Evolutionary conservation across 2,329 filamentous ascomycete species (phyloP), one percentile per base, ranked within the genome.

Genomic region (Xylaria arbuscula): DNA sequence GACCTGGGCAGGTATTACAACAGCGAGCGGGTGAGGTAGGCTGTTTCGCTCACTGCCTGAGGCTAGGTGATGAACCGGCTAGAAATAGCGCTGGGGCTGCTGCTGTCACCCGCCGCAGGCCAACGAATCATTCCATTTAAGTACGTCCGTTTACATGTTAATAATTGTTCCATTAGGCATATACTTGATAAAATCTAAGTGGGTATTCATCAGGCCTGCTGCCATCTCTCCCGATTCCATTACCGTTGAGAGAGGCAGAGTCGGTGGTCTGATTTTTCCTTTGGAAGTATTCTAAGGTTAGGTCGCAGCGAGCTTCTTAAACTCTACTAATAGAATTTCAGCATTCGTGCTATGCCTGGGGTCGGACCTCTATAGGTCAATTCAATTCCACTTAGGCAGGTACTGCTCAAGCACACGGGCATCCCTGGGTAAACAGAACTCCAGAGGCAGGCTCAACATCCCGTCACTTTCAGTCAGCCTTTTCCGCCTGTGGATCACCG

Each of bases 281-380:
- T 28, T 36, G 13, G 13, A 9, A 40, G 9, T 40, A 42, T 42
- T 38, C n/a, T n/a, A n/a, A n/a, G n/a, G 8, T 60, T 55, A 66
- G 28, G 55, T 59, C 17, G 32, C 47, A 22, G 8, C 42, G n/a
- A 63, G 22, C n/a, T 34, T 63, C 19, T 56, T n/a, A 36, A 34
- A 48, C 48, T 66, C 63, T 40, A 61, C 63, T 57, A 13, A 48
- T 53, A 66, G 42, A 59, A 58, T 24, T 17, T 10, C 2, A 47
- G 9, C 4, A 7, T 36, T 38, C 47, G 36, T 42, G 3, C 28
- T 45, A 15, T 45, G 24, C 32, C 28, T 34, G 13, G 15, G 32
- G 7, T n/a, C 34, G 19, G 11, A 22, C 45, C 45, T 22, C 9
- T 3, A 36, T 36, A 36, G 51, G 28, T 36, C 28, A 10, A 19